Evolutionary conservation across 1,139 yeast genomes (phyloP).

Genomic region (Blastobotrys buckinghamii): DNA sequence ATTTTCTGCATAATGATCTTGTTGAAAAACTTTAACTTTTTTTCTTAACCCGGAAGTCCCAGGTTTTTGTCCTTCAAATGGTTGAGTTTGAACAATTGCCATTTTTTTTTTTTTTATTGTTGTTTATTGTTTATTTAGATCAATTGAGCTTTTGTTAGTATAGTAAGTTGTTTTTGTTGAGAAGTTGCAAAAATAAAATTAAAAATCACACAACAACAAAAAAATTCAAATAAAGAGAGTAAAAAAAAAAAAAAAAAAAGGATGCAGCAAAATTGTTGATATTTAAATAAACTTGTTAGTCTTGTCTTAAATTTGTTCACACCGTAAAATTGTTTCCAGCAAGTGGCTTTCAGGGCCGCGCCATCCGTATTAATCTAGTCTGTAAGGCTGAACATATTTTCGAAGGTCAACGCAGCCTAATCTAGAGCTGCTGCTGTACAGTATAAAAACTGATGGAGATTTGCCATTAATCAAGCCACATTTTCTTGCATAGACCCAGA

Average conservation of each 20-base stretch:
- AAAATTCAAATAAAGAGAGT: not conserved
- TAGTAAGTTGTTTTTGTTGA: not conserved
- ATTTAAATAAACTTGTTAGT: not conserved
- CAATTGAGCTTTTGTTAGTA: no score
- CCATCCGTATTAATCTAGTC: no score
- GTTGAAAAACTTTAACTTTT: slow-evolving; percentile 79
- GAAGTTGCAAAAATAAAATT: not conserved
- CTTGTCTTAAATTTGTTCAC: no score
- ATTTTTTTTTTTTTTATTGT: slow-evolving; percentile 9
- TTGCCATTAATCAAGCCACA: no score
- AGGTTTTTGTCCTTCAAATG: slow-evolving; percentile 90
- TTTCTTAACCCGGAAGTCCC: slow-evolving; percentile 97
- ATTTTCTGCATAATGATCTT: slow-evolving; percentile 82
- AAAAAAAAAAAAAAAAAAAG: not conserved
- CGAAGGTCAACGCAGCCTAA: no score
- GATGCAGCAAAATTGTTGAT: not conserved
- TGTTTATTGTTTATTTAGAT: not conserved
- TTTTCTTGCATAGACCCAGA: no score
- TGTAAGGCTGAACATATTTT: no score
- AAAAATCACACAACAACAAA: not conserved
- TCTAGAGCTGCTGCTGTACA: no score
- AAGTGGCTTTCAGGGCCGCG: not conserved
- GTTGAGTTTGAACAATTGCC: slow-evolving; percentile 49
- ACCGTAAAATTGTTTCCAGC: no score
- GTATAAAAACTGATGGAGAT: no score